phyloP scores from a whole-genome alignment of 2,329 filamentous ascomycete genomes.

The Exophiala bonariae region DNA sequence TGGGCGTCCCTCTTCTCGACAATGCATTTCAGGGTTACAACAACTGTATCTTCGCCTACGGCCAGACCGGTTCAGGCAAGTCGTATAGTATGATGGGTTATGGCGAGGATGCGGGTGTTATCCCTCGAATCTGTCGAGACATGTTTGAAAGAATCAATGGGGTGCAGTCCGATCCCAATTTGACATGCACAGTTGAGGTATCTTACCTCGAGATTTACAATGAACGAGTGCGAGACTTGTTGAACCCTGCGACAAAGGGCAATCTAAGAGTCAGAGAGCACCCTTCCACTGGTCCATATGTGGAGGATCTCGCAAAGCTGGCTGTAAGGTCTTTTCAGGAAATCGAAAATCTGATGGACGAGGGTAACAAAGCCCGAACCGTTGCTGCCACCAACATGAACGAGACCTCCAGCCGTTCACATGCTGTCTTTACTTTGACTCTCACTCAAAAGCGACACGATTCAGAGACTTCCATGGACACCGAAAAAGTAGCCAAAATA shows the following conservation, averaged over 20 bases:
- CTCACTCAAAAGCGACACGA: constrained; percentile 92
- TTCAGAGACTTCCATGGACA: constrained; percentile 89
- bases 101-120: constrained; percentile 91
- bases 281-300: constrained; percentile 94
- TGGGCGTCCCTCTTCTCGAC: constrained; percentile 87
- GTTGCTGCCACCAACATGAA: constrained; percentile 99
- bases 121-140: constrained; percentile 93
- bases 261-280: constrained; percentile 97
- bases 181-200: constrained; percentile 91
- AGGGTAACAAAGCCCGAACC: constrained; percentile 97
- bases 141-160: constrained; percentile 87
- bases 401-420: constrained; percentile 96
- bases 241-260: constrained; percentile 93
- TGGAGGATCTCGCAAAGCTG: constrained; percentile 94
- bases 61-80: constrained; percentile 97
- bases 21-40: constrained; percentile 99
- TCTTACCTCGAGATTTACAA: constrained; percentile 99
- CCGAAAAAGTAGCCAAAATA: constrained; percentile 97
- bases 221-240: constrained; percentile 88
- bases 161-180: constrained; percentile 71
- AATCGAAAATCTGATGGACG: constrained; percentile 97
- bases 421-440: constrained; percentile 96
- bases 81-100: constrained; percentile 99
- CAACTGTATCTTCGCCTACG: constrained; percentile 99
- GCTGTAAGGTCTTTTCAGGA: constrained; percentile 91